These are phyloP conservation scores for Tylopilus microsporus DNA, from an alignment of 1,284 basidiomycete genomes.

Conservation along the genomic window DNA sequence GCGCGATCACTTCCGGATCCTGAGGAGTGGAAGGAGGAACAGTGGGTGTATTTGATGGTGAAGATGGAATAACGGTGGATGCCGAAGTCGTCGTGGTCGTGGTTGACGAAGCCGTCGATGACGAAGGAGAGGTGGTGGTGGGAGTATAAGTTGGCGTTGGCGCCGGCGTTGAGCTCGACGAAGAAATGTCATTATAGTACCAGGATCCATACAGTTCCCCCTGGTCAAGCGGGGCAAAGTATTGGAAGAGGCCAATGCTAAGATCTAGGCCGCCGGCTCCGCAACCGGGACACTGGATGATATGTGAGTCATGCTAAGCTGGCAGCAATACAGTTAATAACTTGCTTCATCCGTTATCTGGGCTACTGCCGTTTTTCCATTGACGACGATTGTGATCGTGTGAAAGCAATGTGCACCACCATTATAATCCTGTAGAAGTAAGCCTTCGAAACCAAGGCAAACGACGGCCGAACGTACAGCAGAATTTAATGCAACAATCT, in stretches of 20 bases:
- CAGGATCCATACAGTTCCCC: slow-evolving; percentile 41
- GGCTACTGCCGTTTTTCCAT: slow-evolving; percentile 51
- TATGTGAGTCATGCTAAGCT: neutral
- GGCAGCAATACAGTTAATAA: neutral
- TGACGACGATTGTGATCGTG: slow-evolving; percentile 50
- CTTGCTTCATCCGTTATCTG: slow-evolving; percentile 50
- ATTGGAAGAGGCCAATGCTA: slow-evolving; percentile 43
- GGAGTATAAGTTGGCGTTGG: slow-evolving; percentile 2
- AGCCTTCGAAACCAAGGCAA: slow-evolving; percentile 1
- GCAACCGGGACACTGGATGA: slow-evolving; percentile 39
- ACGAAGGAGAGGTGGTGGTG: slow-evolving; percentile 1
- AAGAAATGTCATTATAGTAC: slow-evolving; percentile 29
- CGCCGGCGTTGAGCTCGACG: slow-evolving; percentile 19
- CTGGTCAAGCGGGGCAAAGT: slow-evolving; percentile 33
- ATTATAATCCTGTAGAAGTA: slow-evolving; percentile 33
- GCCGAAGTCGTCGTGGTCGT: slow-evolving; percentile 5
- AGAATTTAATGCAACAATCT: slow-evolving; percentile 46
- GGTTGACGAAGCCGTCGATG: slow-evolving; percentile 2
- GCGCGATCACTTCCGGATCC: slow-evolving; percentile 20
- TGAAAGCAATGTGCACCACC: slow-evolving; percentile 48
- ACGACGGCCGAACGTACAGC: slow-evolving; percentile 25
- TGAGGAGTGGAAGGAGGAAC: slow-evolving; percentile 18
- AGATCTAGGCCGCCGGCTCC: slow-evolving; percentile 44
- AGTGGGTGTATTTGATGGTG: slow-evolving; percentile 3
- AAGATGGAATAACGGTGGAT: slow-evolving; percentile 11